Evolutionary conservation across 163 green algal species (phyloP).

Genomic region (Coccomyxa subellipsoidea): DNA sequence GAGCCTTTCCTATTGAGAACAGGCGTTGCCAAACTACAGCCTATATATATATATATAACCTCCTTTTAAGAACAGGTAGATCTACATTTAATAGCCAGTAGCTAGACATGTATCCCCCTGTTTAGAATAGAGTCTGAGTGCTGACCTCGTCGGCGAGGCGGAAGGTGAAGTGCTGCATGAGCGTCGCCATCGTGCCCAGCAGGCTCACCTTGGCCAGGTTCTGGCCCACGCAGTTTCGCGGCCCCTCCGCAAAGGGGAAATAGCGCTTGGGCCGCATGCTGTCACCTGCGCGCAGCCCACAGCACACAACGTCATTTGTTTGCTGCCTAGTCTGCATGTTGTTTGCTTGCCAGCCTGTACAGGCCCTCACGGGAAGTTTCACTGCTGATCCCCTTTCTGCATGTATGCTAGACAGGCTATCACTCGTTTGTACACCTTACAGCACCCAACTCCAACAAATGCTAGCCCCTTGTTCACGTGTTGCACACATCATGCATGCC

Average conservation of each 20-base stretch:
- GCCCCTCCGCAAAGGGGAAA: conserved; percentile 35
- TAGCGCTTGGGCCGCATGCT: conserved; percentile 25
- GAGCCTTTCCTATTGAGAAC: neutral
- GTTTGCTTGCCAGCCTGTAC: neutral
- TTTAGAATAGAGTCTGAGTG: neutral
- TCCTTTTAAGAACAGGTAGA: neutral
- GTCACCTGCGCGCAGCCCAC: conserved; percentile 3
- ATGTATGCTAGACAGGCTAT: no score
- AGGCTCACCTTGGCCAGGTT: conserved; percentile 27
- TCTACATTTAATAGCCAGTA: neutral
- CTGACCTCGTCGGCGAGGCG: conserved; percentile 10
- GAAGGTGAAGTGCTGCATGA: conserved; percentile 21
- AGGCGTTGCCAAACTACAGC: neutral
- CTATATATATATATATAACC: neutral
- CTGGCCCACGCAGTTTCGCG: conserved; percentile 30
- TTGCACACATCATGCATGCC: no score
- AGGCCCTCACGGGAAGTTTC: neutral
- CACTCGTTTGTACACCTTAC: no score
- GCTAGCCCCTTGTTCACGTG: no score
- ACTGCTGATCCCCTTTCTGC: no score
- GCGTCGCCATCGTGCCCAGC: conserved; percentile 7
- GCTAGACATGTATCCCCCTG: neutral
- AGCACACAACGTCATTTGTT: no score
- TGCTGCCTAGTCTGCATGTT: neutral
- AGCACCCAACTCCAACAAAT: no score